Percentiles rank a stretch among this genome's conserved stretches.
phyloP scores from a whole-genome alignment of 2,329 filamentous ascomycete genomes.

The Penicillium sp. region DNA sequence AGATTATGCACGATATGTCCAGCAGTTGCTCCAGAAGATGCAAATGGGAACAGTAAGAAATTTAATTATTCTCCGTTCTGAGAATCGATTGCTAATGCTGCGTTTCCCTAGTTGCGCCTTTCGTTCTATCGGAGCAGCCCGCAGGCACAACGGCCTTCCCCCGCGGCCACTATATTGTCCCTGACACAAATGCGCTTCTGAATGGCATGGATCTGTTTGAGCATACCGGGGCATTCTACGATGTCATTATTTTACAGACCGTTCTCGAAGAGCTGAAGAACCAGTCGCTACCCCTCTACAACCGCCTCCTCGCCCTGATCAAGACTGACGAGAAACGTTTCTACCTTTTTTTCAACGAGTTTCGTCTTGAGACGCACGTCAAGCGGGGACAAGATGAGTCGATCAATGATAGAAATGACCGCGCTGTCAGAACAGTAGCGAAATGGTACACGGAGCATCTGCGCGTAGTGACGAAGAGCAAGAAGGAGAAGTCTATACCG shows the following conservation, averaged over 20 bases:
- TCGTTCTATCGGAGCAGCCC: conserved; percentile 87
- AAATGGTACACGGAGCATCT: conserved; percentile 91
- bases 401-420: conserved; percentile 96
- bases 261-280: conserved; percentile 96
- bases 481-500: conserved; percentile 64
- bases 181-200: conserved; percentile 93
- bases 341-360: conserved; percentile 99
- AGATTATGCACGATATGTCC: conserved; percentile 81
- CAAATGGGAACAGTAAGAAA: conserved; percentile 70
- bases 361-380: conserved; percentile 88
- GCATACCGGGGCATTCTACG: conserved; percentile 86
- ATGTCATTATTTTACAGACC: conserved; percentile 95
- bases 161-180: conserved; percentile 89
- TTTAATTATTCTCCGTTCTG: no score
- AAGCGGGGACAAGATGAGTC: conserved; percentile 75
- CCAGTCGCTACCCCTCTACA: conserved; percentile 91
- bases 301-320: conserved; percentile 85
- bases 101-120: conserved; percentile 67
- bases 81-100: not conserved
- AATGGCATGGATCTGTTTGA: conserved; percentile 98
- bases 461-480: conserved; percentile 60
- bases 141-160: conserved; percentile 82
- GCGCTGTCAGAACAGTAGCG: conserved; percentile 83
- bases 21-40: conserved; percentile 75
- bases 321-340: conserved; percentile 97